These are phyloP conservation scores for Xylona heveae DNA, from an alignment of 495 filamentous ascomycete species.

Conservation along the genomic window DNA sequence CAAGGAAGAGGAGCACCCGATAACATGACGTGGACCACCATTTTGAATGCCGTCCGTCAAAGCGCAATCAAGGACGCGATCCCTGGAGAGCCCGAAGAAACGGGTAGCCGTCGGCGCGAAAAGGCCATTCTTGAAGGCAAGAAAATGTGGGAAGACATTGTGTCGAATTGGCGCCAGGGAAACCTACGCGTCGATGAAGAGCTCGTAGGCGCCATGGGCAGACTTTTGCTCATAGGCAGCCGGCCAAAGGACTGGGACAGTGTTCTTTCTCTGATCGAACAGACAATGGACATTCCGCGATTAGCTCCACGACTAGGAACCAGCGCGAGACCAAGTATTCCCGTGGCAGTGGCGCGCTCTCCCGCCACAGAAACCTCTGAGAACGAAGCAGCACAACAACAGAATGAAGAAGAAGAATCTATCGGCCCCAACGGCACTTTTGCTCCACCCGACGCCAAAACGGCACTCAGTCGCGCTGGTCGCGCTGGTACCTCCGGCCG, in stretches of 20 bases:
- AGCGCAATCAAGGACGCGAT: conserved; percentile 10
- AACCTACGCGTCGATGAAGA: conserved; percentile 48
- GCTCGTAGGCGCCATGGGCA: conserved; percentile 56
- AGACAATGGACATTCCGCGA: conserved; percentile 51
- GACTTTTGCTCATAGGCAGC: conserved; percentile 37
- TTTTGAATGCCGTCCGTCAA: conserved; percentile 46
- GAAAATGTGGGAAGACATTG: conserved; percentile 60
- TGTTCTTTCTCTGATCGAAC: conserved; percentile 47
- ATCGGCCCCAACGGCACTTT: conserved; percentile 1
- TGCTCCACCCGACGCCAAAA: conserved; percentile 3
- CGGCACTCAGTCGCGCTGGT: too few species aligned
- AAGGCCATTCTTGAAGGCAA: conserved; percentile 33
- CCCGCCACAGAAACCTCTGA: too few species aligned
- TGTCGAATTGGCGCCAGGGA: conserved; percentile 46
- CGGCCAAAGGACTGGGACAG: conserved; percentile 40
- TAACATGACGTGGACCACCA: conserved; percentile 51
- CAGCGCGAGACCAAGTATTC: too few species aligned
- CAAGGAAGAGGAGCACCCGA: conserved; percentile 38
- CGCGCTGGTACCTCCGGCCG: too few species aligned
- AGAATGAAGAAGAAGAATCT: background rate
- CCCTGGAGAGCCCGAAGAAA: conserved; percentile 13
- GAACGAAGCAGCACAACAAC: background rate
- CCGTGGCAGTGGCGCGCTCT: too few species aligned
- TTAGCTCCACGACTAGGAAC: conserved; percentile 12
- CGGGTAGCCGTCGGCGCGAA: conserved; percentile 10